Evolutionary conservation across 1,284 basidiomycete species (phyloP).

Genomic region (Cryptococcus sp.): DNA sequence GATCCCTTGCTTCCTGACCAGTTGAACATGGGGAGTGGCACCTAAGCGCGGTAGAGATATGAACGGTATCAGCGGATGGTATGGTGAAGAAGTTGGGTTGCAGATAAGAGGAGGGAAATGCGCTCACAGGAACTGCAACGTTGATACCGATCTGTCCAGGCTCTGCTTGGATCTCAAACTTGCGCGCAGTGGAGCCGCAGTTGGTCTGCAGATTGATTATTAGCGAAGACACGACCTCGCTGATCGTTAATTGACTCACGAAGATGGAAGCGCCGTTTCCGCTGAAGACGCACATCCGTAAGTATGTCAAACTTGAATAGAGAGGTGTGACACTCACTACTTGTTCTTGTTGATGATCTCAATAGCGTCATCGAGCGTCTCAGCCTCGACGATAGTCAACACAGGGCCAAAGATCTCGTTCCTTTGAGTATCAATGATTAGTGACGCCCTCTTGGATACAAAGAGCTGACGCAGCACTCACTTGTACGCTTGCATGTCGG

Average conservation of each 20-base stretch:
- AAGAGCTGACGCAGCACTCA: constrained; percentile 49
- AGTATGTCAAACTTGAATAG: neutral
- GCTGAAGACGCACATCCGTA: constrained; percentile 29
- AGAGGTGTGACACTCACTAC: constrained; percentile 57
- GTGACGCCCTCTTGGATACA: neutral
- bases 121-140: constrained; percentile 72
- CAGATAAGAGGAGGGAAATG: constrained; percentile 7
- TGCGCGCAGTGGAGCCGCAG: constrained; percentile 91
- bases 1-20: constrained; percentile 64
- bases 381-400: constrained; percentile 74
- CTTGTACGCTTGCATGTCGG: constrained; percentile 86
- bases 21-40: constrained; percentile 76
- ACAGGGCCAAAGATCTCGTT: constrained; percentile 97
- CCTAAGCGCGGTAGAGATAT: constrained; percentile 36
- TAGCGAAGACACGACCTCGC: too few species aligned
- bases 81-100: neutral
- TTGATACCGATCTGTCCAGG: constrained; percentile 94
- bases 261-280: constrained; percentile 96
- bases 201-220: constrained; percentile 61
- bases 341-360: constrained; percentile 84
- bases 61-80: neutral
- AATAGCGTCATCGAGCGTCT: constrained; percentile 88
- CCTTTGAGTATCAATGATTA: constrained; percentile 54
- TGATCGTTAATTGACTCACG: constrained; percentile 17
- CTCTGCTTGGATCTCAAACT: constrained; percentile 86